Conservation (phyloP, 2,329 filamentous ascomycete genomes). For the Colletotrichum karsti region DNA sequence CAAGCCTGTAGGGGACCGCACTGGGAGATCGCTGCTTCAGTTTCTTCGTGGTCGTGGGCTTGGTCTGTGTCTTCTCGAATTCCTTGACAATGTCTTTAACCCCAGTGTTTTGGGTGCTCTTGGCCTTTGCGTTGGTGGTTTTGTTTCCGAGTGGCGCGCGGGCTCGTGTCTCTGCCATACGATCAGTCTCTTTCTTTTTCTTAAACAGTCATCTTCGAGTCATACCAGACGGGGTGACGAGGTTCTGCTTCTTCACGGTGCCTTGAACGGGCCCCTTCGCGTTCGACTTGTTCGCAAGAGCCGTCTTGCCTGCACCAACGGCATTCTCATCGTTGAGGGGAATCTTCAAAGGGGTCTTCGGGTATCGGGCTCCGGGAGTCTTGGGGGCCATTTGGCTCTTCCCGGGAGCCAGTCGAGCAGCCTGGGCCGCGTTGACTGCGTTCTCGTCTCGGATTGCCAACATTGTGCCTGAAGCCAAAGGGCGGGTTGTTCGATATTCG, state of each 20-base stretch:
- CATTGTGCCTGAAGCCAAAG: conserved; percentile 16
- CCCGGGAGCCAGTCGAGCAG: conserved; percentile 29
- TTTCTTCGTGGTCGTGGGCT: conserved; percentile 67
- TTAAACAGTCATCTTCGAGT: conserved; percentile 15
- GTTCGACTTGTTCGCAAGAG: conserved; percentile 60
- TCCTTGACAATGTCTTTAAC: conserved; percentile 68
- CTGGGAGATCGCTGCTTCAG: conserved; percentile 65
- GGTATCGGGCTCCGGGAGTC: conserved; percentile 78
- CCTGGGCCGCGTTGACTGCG: conserved; percentile 30
- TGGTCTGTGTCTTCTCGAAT: conserved; percentile 69
- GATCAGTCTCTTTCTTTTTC: conserved; percentile 1
- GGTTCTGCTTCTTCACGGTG: conserved; percentile 26
- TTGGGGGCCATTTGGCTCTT: conserved; percentile 67
- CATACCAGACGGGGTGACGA: conserved; percentile 31
- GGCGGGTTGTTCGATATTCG: neutral
- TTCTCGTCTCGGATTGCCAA: conserved; percentile 31
- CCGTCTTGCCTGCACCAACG: conserved; percentile 67
- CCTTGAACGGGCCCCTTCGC: conserved; percentile 50
- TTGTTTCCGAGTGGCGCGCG: conserved; percentile 91
- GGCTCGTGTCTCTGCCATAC: conserved; percentile 65
- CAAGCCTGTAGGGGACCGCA: conserved; percentile 66
- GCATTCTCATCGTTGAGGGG: conserved; percentile 88
- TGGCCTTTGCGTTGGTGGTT: conserved; percentile 92
- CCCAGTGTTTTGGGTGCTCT: conserved; percentile 70
- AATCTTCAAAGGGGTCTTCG: conserved; percentile 84